Conservation (phyloP, 106 monocot genomes). For the Allium sativum region DNA sequence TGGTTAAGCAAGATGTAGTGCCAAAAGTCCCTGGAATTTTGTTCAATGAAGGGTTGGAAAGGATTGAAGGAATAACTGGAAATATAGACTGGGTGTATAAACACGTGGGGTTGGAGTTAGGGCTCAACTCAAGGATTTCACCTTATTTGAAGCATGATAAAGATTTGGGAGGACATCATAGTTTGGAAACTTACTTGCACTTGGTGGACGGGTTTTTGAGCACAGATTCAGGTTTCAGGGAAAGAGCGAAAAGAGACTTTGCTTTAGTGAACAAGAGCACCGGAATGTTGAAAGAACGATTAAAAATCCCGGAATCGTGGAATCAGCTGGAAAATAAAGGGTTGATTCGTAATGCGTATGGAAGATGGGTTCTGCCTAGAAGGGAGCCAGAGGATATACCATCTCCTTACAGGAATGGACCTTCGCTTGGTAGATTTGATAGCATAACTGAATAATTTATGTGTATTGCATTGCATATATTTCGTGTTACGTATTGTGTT, state of each 20-base stretch:
- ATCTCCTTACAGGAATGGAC: slow-evolving; percentile 10
- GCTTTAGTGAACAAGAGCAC: slow-evolving; percentile 60
- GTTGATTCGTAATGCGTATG: slow-evolving; percentile 26
- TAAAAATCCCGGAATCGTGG: slow-evolving; percentile 47
- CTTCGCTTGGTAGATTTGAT: neutral
- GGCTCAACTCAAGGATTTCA: slow-evolving; percentile 25
- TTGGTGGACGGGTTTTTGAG: slow-evolving; percentile 39
- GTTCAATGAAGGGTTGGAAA: slow-evolving; percentile 36
- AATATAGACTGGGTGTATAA: slow-evolving; percentile 36
- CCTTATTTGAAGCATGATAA: slow-evolving; percentile 35
- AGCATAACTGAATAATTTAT: no score
- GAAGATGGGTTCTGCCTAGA: slow-evolving; percentile 30
- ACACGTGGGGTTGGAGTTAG: slow-evolving; percentile 42
- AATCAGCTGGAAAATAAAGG: slow-evolving; percentile 33
- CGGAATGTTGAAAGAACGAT: slow-evolving; percentile 41
- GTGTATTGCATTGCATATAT: no score
- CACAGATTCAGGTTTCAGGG: slow-evolving; percentile 19
- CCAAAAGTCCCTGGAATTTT: slow-evolving; percentile 55
- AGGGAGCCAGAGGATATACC: slow-evolving; percentile 40
- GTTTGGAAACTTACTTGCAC: slow-evolving; percentile 65
- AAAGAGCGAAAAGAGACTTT: slow-evolving; percentile 34
- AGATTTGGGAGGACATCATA: slow-evolving; percentile 40
- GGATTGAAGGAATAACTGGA: slow-evolving; percentile 15
- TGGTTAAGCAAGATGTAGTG: slow-evolving; percentile 49
- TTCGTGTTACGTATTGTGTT: no score